Conservation (phyloP, 2,329 filamentous ascomycete genomes). For the Penicillium occitanis region DNA sequence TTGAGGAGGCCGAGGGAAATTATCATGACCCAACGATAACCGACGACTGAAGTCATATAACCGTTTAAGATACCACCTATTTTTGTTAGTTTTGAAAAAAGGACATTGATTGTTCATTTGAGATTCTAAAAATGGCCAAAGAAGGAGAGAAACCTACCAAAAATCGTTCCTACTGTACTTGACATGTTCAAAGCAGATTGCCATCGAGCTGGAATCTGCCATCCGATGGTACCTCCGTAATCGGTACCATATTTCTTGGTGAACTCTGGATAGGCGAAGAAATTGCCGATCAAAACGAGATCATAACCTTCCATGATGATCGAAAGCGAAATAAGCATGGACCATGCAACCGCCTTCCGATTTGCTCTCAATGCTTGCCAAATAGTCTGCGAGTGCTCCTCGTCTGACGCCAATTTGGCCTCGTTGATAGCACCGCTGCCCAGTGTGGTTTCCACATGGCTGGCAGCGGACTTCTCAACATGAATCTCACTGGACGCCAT, state of each 20-base stretch:
- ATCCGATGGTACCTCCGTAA: constrained; percentile 31
- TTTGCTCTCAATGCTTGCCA: constrained; percentile 76
- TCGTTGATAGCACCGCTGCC: constrained; percentile 36
- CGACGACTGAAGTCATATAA: constrained; percentile 19
- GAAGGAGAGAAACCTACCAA: constrained; percentile 4
- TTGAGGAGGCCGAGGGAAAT: constrained; percentile 48
- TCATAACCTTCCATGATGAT: constrained; percentile 93
- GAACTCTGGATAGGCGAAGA: constrained; percentile 56
- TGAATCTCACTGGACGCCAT: constrained; percentile 23
- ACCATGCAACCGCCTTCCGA: constrained; percentile 83
- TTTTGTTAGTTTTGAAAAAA: neutral
- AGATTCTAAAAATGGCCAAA: neutral
- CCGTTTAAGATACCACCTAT: constrained; percentile 21
- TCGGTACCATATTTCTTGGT: constrained; percentile 42
- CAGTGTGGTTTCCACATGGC: constrained; percentile 31
- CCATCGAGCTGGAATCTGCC: constrained; percentile 32
- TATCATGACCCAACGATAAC: constrained; percentile 43
- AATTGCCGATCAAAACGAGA: constrained; percentile 75
- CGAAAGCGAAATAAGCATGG: constrained; percentile 80
- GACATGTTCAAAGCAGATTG: constrained; percentile 17
- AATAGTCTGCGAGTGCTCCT: constrained; percentile 66
- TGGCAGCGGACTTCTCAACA: constrained; percentile 29
- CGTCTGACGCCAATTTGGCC: constrained; percentile 45
- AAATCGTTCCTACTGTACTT: constrained; percentile 20
- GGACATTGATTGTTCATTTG: neutral